Base-by-base conservation (phyloP, 1,284 basidiomycete genomes). In the Tilletia walkeri region DNA sequence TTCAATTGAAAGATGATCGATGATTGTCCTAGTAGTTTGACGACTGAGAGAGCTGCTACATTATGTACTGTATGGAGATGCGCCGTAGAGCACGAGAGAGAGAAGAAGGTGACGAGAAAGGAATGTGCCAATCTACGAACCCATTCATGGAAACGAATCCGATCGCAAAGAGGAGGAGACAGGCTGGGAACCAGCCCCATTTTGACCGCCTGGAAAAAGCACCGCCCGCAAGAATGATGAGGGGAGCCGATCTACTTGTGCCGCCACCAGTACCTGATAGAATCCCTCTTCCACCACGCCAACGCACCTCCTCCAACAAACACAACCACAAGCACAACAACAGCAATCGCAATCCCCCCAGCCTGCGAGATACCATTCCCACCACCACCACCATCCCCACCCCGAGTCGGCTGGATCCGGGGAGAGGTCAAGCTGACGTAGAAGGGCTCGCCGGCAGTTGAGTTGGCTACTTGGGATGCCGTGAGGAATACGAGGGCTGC, bases 401-500 rank as follows among this genome's bases (percentile, higher is more conserved):
- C 36, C 90, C 91, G 4, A 85, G 84, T 0, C 92, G 92, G 69
- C 86, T 87, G 45, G 88, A 87, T 34, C 1, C 67, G 24, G 0
- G 59, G 81, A 90, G 92, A 61, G 88, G 88, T 47, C 90, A 91
- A 0, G 87, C 88, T 80, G 34, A 90, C 91, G 81, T 89, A 95
- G 84, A 87, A 92, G 0, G 93, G 93, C 76, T 95, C 92, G n/a
- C 86, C 85, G 1, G 87, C 87, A 72, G 89, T 38, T 5, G 59
- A 88, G 73, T 88, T 89, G 69, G 90, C 80, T 54, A 89, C 87
- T 69, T 89, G 89, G 86, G 89, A 89, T 12, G 93, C 91, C 0
- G 90, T 89, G 34, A 95, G 87, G 3, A 91, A 90, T 18, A 95
- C 86, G 84, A 95, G 86, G 1, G 93, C 92, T 1, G 93, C 91